These are phyloP conservation scores for Dendrostoma leiphaemia DNA, from an alignment of 2,329 filamentous ascomycete species.

Conservation along the genomic window DNA sequence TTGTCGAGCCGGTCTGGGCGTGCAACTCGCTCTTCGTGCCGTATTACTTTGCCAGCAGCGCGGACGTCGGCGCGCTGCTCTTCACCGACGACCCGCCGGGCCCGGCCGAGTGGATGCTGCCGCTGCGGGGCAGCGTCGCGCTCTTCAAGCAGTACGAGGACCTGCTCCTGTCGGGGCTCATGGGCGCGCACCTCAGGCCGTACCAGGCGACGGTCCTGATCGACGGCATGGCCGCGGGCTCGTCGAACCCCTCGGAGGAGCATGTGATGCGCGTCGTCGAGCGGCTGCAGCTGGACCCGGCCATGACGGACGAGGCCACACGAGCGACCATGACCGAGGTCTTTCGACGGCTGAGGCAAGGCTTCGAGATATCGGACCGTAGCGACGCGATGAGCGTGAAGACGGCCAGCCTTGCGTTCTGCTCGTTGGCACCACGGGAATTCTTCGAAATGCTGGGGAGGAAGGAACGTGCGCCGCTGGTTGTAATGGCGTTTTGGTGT, in stretches of 20 bases:
- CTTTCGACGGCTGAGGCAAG: slow-evolving; percentile 20
- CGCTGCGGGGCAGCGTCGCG: slow-evolving; percentile 22
- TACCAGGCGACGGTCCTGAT: slow-evolving; percentile 5
- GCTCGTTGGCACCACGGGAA: slow-evolving; percentile 9
- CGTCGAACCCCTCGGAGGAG: slow-evolving; percentile 7
- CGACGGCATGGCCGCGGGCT: not conserved
- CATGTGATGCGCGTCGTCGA: slow-evolving; percentile 7
- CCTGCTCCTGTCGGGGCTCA: slow-evolving; percentile 15
- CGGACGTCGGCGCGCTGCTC: slow-evolving; percentile 22
- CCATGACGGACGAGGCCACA: slow-evolving; percentile 6
- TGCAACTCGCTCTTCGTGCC: slow-evolving; percentile 25
- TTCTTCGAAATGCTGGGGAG: slow-evolving; percentile 21
- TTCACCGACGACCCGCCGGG: slow-evolving; percentile 21
- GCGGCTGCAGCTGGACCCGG: slow-evolving; percentile 4
- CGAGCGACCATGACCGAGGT: slow-evolving; percentile 9
- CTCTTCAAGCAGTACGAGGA: slow-evolving; percentile 13
- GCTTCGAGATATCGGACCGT: slow-evolving; percentile 23
- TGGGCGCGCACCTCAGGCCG: slow-evolving; percentile 20
- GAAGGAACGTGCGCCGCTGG: slow-evolving; percentile 21
- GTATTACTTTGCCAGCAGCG: slow-evolving; percentile 24
- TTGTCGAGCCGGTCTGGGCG: slow-evolving; percentile 23
- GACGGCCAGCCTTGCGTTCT: slow-evolving; percentile 24
- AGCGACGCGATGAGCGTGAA: slow-evolving; percentile 20
- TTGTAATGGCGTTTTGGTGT: slow-evolving; percentile 27
- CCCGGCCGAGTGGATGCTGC: slow-evolving; percentile 25